Base-by-base conservation (phyloP, 768 basidiomycete genomes). In the Pleurotus cornucopiae region DNA sequence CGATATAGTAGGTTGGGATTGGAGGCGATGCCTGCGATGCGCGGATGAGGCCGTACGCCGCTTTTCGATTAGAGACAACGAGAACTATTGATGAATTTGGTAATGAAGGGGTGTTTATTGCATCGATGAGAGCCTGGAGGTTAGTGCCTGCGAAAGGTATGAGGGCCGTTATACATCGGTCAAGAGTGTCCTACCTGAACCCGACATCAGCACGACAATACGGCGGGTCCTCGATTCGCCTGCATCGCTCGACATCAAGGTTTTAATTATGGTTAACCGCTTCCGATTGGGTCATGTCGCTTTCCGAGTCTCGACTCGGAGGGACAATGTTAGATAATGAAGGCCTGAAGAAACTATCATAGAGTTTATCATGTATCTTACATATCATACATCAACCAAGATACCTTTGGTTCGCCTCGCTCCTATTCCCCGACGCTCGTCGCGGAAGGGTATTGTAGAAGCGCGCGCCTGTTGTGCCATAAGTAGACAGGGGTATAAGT, bases 41-140 rank as follows among this genome's bases (percentile, higher is more conserved):
- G n/a, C 96, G 86, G 2, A 77, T 82, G 40, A 99, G 79, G 2
- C 96, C 97, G 63, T 88, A 91, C 1, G 94, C 96, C 9, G 87
- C 85, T 64, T 94, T 94, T 43, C 94, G 84, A 68, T 96, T 97
- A 2, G 96, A 97, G 56, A 98, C 70, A 39, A 98, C 96, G 63
- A 90, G 81, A 49, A 76, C 78, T 66, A 99, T 89, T 53, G 75
- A 68, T 2, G 88, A 75, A 59, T 86, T 68, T 2, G 92, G 88
- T 21, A 96, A 76, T n/a, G 78, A 67, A n/a, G 83, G 74, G 0
- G 91, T 90, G 61, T 83, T 77, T 61, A 82, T 81, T 11, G 94
- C 93, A 71, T 98, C 89, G 64, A 99, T 90, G 58, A 98, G 82
- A 1, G 97, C 96, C 73, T 98, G 94, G 9, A 99, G 84, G 71